These are phyloP conservation scores for Tulasnella sp. DNA, from an alignment of 768 basidiomycete genomes.

Conservation along the genomic window DNA sequence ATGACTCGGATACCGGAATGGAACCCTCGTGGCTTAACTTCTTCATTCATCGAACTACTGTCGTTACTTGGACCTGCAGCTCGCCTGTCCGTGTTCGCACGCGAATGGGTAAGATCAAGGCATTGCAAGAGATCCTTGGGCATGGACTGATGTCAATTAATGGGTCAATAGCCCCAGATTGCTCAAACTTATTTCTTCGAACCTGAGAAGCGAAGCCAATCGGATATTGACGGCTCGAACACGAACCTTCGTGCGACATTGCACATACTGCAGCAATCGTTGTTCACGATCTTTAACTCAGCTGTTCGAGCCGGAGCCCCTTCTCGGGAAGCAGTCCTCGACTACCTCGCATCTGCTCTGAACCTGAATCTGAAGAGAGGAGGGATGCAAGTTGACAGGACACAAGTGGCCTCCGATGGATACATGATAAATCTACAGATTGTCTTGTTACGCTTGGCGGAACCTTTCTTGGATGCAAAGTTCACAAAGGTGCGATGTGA, in stretches of 20 bases:
- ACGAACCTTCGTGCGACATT: slow-evolving; percentile 78
- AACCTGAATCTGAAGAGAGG: slow-evolving; percentile 72
- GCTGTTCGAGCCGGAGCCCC: slow-evolving; percentile 75
- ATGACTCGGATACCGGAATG: slow-evolving; percentile 65
- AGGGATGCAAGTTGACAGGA: slow-evolving; percentile 86
- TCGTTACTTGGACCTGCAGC: slow-evolving; percentile 65
- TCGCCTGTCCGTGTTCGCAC: slow-evolving; percentile 73
- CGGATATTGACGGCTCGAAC: slow-evolving; percentile 72
- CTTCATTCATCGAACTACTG: slow-evolving; percentile 45
- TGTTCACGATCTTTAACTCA: slow-evolving; percentile 81
- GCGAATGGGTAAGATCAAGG: slow-evolving; percentile 59
- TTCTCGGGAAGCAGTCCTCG: slow-evolving; percentile 68
- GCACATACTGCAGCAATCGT: slow-evolving; percentile 64
- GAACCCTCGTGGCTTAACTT: slow-evolving; percentile 50
- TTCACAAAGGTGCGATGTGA: slow-evolving; percentile 59
- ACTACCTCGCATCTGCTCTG: slow-evolving; percentile 67
- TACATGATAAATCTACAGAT: slow-evolving; percentile 86
- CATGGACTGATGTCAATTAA: background rate
- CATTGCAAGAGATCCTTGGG: no score
- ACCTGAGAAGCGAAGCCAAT: slow-evolving; percentile 57
- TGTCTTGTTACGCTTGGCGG: slow-evolving; percentile 74
- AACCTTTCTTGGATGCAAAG: slow-evolving; percentile 88
- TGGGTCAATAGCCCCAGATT: slow-evolving; percentile 49
- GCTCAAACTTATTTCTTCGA: slow-evolving; percentile 76
- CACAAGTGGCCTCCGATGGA: slow-evolving; percentile 78